A percentile compares a stretch with the other conserved stretches of the same genome.
Evolutionary conservation across 2,329 filamentous ascomycete genomes (phyloP).

Genomic region (Xenoacremonium recifei): DNA sequence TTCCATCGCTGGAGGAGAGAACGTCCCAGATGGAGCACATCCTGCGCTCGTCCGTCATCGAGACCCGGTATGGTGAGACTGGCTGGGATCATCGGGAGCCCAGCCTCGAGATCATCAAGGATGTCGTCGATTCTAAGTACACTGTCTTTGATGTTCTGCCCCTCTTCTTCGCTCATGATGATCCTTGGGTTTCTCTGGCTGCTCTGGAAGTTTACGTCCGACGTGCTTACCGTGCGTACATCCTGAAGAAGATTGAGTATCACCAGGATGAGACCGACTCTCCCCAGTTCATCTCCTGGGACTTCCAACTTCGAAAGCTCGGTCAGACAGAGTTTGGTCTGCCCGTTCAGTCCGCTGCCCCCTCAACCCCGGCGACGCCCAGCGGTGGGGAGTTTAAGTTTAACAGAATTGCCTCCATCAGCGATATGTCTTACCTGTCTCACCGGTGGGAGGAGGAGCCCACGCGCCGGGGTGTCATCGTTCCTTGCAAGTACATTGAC

Average conservation of each 20-base stretch:
- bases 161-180: constrained; percentile 90
- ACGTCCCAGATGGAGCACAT: constrained; percentile 98
- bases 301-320: constrained; percentile 91
- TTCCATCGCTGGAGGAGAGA: constrained; percentile 94
- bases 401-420: constrained; percentile 90
- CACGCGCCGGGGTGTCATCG: constrained; percentile 86
- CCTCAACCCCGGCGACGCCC: constrained; percentile 81
- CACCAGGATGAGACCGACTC: constrained; percentile 70
- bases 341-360: constrained; percentile 73
- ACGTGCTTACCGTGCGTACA: constrained; percentile 94
- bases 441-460: constrained; percentile 74
- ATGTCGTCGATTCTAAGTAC: constrained; percentile 98
- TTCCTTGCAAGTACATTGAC: constrained; percentile 90
- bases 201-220: constrained; percentile 95
- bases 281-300: constrained; percentile 85
- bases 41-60: constrained; percentile 87
- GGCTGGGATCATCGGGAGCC: constrained; percentile 96
- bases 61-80: constrained; percentile 96
- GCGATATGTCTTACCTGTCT: constrained; percentile 88
- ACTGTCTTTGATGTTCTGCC: constrained; percentile 96
- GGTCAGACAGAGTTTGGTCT: constrained; percentile 88
- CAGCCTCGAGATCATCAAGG: constrained; percentile 86
- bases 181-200: constrained; percentile 91
- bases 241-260: constrained; percentile 86
- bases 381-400: constrained; percentile 58